phyloP scores from a whole-genome alignment of 345 rosid genomes.

The Ceriops decandra region DNA sequence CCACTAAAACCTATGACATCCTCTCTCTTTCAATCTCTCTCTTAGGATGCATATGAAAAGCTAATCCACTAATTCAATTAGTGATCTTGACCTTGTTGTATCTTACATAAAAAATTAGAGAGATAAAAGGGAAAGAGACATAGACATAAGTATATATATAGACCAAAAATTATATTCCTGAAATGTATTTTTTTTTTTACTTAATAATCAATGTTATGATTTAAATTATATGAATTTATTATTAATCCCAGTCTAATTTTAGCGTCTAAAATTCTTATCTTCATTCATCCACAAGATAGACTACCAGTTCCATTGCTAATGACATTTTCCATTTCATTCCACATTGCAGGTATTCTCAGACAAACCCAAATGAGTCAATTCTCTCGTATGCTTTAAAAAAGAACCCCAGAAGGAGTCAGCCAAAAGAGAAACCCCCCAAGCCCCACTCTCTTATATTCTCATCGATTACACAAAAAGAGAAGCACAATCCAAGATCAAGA shows the following conservation, averaged over 20 bases:
- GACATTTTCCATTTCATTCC: conserved; percentile 8
- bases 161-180: no score
- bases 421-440: conserved; percentile 14
- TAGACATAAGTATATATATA: no score
- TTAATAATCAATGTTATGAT: no score
- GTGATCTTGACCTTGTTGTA: conserved; percentile 29
- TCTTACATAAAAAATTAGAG: no score
- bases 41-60: not conserved
- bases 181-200: no score
- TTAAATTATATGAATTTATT: no score
- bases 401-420: not conserved
- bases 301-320: conserved; percentile 20
- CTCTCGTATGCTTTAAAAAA: not conserved
- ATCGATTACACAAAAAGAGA: conserved; percentile 45
- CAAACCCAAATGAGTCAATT: conserved; percentile 21
- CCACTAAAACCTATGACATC: conserved; percentile 39
- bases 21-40: conserved; percentile 8
- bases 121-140: no score
- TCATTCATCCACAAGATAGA: conserved; percentile 8
- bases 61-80: conserved; percentile 41
- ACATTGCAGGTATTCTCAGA: conserved; percentile 8
- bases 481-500: conserved; percentile 36
- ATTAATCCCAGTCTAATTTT: no score
- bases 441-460: conserved; percentile 27
- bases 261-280: conserved; percentile 5